Conservation (phyloP, 306 rosid species). For the Trifolium repens region DNA sequence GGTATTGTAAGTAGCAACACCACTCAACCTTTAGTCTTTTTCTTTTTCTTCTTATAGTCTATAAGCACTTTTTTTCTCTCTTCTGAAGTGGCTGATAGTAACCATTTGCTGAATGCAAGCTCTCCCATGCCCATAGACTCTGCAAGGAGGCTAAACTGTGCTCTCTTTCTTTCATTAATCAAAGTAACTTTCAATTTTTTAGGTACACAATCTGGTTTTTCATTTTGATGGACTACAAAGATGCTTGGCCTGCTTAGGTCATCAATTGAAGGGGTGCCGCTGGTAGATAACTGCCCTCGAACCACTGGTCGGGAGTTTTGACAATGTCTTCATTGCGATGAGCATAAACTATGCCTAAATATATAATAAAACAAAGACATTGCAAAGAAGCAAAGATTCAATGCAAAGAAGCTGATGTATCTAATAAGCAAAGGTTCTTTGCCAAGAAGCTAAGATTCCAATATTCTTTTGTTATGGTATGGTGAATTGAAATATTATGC, state of each 20-base stretch:
- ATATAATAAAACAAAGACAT: too few relatives aligned
- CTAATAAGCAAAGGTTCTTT: too few relatives aligned
- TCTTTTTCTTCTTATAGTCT: conserved; percentile 65
- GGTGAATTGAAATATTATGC: conserved; percentile 18
- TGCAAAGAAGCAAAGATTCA: conserved; percentile 11
- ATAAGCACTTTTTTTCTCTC: conserved; percentile 69
- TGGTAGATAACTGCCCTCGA: conserved; percentile 45
- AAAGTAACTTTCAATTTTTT: conserved; percentile 45
- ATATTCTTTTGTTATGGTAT: conserved; percentile 11
- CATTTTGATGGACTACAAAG: conserved; percentile 38
- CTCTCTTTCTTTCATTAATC: conserved; percentile 58
- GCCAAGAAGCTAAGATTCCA: too few relatives aligned
- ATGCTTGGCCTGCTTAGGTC: conserved; percentile 39
- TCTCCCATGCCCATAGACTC: conserved; percentile 66
- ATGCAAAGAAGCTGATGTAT: conserved; percentile 9
- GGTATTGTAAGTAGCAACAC: not conserved
- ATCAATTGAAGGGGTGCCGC: conserved; percentile 37
- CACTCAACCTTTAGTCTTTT: conserved; percentile 48
- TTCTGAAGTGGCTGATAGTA: conserved; percentile 65
- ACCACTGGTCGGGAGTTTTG: conserved; percentile 57
- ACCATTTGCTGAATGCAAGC: conserved; percentile 84
- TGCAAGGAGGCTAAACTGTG: conserved; percentile 67
- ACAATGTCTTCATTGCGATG: conserved; percentile 88
- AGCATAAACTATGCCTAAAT: conserved; percentile 73
- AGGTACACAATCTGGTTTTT: conserved; percentile 40